phyloP scores from a whole-genome alignment of 768 basidiomycete species.

The Trametes villosa region DNA sequence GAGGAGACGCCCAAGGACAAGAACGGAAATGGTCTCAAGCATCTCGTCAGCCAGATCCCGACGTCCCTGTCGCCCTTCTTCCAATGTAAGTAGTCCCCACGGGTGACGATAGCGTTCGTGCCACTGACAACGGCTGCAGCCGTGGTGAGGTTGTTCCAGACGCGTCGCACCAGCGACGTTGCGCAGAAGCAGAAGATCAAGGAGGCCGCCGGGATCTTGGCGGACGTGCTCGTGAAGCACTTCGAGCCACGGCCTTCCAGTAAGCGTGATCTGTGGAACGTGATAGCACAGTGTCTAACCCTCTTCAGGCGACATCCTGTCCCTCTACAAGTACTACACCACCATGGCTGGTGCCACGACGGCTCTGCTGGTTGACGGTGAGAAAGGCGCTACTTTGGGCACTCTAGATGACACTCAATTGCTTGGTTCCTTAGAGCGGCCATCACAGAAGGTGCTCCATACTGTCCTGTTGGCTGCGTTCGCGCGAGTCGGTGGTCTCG shows the following conservation, averaged over 20 bases:
- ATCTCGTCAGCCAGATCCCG: conserved; percentile 79
- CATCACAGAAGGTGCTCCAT: conserved; percentile 73
- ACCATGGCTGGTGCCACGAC: conserved; percentile 57
- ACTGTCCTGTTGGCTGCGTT: conserved; percentile 82
- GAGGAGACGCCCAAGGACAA: conserved; percentile 54
- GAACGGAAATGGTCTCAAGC: conserved; percentile 78
- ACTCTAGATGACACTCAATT: neutral
- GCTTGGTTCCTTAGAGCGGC: conserved; percentile 59
- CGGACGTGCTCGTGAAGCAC: conserved; percentile 74
- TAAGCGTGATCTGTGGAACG: conserved; percentile 39
- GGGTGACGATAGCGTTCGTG: neutral
- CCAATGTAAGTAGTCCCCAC: conserved; percentile 71
- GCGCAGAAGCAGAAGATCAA: conserved; percentile 78
- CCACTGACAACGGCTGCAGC: conserved; percentile 48
- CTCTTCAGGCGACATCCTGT: conserved; percentile 43
- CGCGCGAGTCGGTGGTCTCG: conserved; percentile 70
- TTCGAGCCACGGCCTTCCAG: conserved; percentile 57
- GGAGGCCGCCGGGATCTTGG: conserved; percentile 69
- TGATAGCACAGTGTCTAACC: neutral
- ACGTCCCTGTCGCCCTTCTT: conserved; percentile 80
- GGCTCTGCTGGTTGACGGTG: conserved; percentile 63
- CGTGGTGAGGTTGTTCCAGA: conserved; percentile 85
- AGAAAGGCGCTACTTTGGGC: conserved; percentile 19
- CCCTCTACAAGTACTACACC: conserved; percentile 54
- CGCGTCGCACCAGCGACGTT: conserved; percentile 74